These are phyloP conservation scores for Quercus wislizeni DNA, from an alignment of 306 rosid genomes.

Conservation along the genomic window DNA sequence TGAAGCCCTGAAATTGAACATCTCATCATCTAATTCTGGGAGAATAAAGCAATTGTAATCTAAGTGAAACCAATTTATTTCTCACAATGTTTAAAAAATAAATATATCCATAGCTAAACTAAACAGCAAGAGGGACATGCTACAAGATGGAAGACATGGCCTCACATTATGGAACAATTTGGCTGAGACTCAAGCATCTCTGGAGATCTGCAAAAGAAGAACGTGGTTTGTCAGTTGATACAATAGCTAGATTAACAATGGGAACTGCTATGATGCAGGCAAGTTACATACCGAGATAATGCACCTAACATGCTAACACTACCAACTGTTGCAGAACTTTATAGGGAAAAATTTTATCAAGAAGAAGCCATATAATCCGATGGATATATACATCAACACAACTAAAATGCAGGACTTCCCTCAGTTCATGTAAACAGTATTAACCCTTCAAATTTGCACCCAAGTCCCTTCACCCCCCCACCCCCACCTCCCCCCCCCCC, in stretches of 20 bases:
- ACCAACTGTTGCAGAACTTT: not conserved
- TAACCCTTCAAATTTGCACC: not conserved
- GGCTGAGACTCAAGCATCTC: slow-evolving; percentile 71
- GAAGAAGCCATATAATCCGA: not conserved
- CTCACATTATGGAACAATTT: slow-evolving; percentile 85
- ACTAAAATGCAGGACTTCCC: not conserved
- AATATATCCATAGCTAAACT: not conserved
- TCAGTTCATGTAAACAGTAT: not conserved
- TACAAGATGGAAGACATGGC: slow-evolving; percentile 12
- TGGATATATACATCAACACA: too few species aligned
- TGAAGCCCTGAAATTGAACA: slow-evolving; percentile 2
- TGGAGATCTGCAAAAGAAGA: slow-evolving; percentile 70
- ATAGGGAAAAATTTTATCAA: not conserved
- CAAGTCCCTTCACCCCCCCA: too few species aligned
- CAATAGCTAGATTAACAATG: not conserved
- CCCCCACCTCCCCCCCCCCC: too few species aligned
- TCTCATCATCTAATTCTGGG: not conserved
- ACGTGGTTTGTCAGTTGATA: slow-evolving; percentile 7
- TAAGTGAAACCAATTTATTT: slow-evolving; percentile 8
- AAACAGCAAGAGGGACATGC: slow-evolving; percentile 17
- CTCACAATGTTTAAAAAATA: not conserved
- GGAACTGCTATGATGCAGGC: not conserved
- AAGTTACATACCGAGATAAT: not conserved
- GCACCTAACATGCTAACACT: not conserved
- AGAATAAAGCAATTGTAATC: not conserved